Percentiles rank a stretch among this genome's conserved stretches.
phyloP scores from a whole-genome alignment of 1,284 basidiomycete species.

The Microbotryum saponariae region DNA sequence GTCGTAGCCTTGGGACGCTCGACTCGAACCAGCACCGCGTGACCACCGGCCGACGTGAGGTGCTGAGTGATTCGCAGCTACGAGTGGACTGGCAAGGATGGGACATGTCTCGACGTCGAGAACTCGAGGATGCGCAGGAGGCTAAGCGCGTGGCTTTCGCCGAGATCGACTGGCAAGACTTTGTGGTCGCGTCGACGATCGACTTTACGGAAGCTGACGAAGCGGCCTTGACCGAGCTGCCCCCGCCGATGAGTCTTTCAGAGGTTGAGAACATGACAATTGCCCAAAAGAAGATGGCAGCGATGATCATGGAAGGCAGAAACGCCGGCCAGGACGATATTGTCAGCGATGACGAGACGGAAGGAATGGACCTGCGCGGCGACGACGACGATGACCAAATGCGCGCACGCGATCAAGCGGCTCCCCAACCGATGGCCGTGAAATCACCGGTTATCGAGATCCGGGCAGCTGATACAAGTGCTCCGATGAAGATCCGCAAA shows the following conservation, averaged over 20 bases:
- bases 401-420: conserved; percentile 62
- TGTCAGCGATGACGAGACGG: conserved; percentile 66
- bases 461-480: conserved; percentile 22
- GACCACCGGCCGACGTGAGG: conserved; percentile 57
- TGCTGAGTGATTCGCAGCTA: conserved; percentile 65
- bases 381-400: conserved; percentile 67
- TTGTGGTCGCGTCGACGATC: conserved; percentile 96
- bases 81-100: conserved; percentile 84
- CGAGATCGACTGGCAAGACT: conserved; percentile 99
- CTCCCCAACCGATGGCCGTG: conserved; percentile 44
- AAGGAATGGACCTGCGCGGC: conserved; percentile 56
- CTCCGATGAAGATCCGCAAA: conserved; percentile 90
- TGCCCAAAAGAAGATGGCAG: conserved; percentile 95
- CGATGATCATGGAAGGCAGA: conserved; percentile 88
- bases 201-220: conserved; percentile 93
- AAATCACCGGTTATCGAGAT: conserved; percentile 25
- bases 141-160: conserved; percentile 81
- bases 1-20: conserved; percentile 29
- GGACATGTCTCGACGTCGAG: conserved; percentile 75
- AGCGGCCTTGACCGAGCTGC: conserved; percentile 66
- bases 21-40: conserved; percentile 43
- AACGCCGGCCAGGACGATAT: conserved; percentile 58
- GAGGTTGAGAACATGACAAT: conserved; percentile 95
- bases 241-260: conserved; percentile 86
- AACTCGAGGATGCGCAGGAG: conserved; percentile 79